Evolutionary conservation across 2,329 filamentous ascomycete genomes (phyloP), one percentile per base, ranked within the genome.

Genomic region (Fusarium sp.): DNA sequence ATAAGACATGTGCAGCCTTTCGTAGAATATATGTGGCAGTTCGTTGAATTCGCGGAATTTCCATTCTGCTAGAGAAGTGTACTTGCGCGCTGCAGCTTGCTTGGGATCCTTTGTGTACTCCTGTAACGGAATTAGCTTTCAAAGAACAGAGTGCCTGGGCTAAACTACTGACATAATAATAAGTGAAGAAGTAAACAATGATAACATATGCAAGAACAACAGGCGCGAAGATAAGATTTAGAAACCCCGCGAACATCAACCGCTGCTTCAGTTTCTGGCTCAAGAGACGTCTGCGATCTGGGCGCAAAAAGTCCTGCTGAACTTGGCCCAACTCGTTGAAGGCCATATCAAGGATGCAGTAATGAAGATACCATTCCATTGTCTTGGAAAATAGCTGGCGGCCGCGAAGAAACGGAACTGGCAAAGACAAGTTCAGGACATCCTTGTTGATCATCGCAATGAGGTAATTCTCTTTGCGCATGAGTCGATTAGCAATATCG

Each of bases 41-140:
- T 99, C 96, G 78, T 99, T 99, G 86, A 98, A 99, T 80, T 98
- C 95, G 52, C 96, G 92, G 72, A 99, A 98, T 78, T 98, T 98
- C 96, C 96, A 99, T 80, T 97, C 93, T 0, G 96, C 96, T 56
- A 97, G 88, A 3, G 94, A 93, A 0, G 95, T 98, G 79, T 98
- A 99, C 73, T 94, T 92, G 44, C 96, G 91, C 21, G 82, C 80
- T 14, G 94, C 92, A n/a, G 93, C 93, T 41, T 97, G 89, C 70
- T 94, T 91, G 2, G 94, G 95, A 70, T 98, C 97, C 78, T 95
- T 97, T 82, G 97, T 94, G 79, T 97, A 98, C 84, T 99, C 95
- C 92, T 94, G 67, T 7, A 46, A 15, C 25, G 11, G 19, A 10
- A 51, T 76, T 56, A 76, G 67, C 29, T 35, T 21, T 33, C 27